phyloP scores from a whole-genome alignment of 305 asterid species.

The Rubia occidens region DNA sequence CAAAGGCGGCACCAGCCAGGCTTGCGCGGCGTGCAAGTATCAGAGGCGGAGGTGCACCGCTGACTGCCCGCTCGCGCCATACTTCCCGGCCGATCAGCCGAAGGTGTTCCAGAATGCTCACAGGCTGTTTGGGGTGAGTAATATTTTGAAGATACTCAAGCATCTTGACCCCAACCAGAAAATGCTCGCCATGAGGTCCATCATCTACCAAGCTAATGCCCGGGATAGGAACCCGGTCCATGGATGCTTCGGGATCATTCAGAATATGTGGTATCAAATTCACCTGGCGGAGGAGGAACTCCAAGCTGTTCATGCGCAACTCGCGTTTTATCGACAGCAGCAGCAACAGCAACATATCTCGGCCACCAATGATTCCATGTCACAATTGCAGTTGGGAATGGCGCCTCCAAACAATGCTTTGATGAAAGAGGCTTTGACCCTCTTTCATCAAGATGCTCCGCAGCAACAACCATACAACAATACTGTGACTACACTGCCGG shows the following conservation, averaged over 20 bases:
- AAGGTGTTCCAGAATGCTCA: slow-evolving; percentile 72
- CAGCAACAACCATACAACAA: slow-evolving; percentile 20
- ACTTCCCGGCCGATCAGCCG: slow-evolving; percentile 79
- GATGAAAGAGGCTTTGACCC: slow-evolving; percentile 15
- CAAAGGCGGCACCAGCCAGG: slow-evolving; percentile 90
- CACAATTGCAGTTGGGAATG: slow-evolving; percentile 64
- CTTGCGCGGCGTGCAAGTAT: slow-evolving; percentile 95
- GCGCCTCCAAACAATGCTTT: slow-evolving; percentile 31
- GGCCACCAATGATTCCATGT: slow-evolving; percentile 32
- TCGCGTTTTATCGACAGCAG: slow-evolving; percentile 44
- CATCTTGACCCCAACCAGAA: slow-evolving; percentile 54
- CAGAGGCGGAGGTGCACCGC: slow-evolving; percentile 72
- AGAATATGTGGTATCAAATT: slow-evolving; percentile 35
- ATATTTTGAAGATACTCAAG: slow-evolving; percentile 53
- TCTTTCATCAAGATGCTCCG: slow-evolving; percentile 31
- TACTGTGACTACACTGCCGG: slow-evolving; percentile 20
- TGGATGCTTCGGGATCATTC: slow-evolving; percentile 55
- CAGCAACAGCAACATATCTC: slow-evolving; percentile 42
- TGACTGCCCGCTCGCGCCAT: slow-evolving; percentile 76
- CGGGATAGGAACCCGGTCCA: slow-evolving; percentile 60
- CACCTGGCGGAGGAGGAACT: slow-evolving; percentile 57
- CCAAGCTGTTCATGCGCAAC: slow-evolving; percentile 48
- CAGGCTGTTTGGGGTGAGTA: slow-evolving; percentile 69
- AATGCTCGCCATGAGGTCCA: slow-evolving; percentile 57
- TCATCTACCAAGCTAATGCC: slow-evolving; percentile 54